These are phyloP conservation scores for Boechera divaricarpa DNA, from an alignment of 345 rosid genomes.

Conservation along the genomic window DNA sequence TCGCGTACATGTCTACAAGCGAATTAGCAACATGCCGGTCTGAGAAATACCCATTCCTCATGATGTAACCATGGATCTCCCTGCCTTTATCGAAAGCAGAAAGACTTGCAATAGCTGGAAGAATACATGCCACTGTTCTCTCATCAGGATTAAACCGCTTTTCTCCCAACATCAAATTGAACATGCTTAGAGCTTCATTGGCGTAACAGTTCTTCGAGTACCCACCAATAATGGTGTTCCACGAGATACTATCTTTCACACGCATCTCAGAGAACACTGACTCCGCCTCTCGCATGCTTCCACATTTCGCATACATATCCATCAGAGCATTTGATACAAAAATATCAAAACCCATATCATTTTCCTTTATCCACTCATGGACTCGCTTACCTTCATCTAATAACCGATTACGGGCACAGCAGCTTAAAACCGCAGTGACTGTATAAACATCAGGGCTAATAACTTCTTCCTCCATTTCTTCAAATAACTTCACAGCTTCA, in stretches of 20 bases:
- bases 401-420: conserved; percentile 64
- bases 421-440: conserved; percentile 62
- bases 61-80: conserved; percentile 63
- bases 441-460: conserved; percentile 60
- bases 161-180: conserved; percentile 54
- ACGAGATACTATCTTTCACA: conserved; percentile 63
- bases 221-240: conserved; percentile 81
- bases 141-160: conserved; percentile 52
- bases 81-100: conserved; percentile 70
- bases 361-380: conserved; percentile 58
- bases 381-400: conserved; percentile 62
- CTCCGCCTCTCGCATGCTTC: conserved; percentile 69
- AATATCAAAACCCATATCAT: conserved; percentile 53
- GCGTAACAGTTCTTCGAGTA: conserved; percentile 64
- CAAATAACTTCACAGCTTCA: conserved; percentile 58
- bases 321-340: conserved; percentile 66
- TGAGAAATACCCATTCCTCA: conserved; percentile 55
- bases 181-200: conserved; percentile 61
- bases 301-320: conserved; percentile 85
- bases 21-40: conserved; percentile 67
- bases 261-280: conserved; percentile 55
- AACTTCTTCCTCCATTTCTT: conserved; percentile 58
- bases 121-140: conserved; percentile 64
- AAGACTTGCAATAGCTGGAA: conserved; percentile 80
- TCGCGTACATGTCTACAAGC: conserved; percentile 71